Conservation (phyloP, 371 early-diverging fungal species). For the Syncephalastrum contaminatum region DNA sequence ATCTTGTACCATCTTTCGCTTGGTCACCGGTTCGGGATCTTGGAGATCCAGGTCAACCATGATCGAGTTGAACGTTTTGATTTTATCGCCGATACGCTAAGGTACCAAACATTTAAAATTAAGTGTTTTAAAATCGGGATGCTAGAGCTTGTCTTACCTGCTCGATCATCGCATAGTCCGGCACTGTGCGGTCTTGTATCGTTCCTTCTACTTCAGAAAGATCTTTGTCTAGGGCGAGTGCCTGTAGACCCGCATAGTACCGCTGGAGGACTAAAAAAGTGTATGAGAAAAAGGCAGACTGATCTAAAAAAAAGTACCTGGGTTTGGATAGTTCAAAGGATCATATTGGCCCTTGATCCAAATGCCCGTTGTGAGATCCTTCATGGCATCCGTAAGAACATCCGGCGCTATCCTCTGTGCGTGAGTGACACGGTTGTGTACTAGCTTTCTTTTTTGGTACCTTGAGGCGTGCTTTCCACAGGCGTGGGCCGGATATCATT, state of each 20-base stretch:
- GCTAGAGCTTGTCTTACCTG: no score
- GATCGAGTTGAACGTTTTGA: conserved; percentile 5
- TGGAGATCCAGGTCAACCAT: no score
- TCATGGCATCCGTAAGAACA: conserved; percentile 9
- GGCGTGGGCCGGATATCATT: conserved; percentile 63
- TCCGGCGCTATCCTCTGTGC: background rate
- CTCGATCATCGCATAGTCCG: conserved; percentile 17
- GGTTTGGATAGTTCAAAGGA: conserved; percentile 58
- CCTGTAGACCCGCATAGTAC: conserved; percentile 62
- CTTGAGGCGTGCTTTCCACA: conserved; percentile 28
- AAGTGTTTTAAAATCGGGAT: no score
- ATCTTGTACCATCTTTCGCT: no score
- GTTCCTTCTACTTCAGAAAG: conserved; percentile 6
- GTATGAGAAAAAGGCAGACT: background rate
- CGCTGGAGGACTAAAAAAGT: conserved; percentile 49
- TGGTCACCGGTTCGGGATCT: no score
- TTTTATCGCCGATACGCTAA: conserved; percentile 9
- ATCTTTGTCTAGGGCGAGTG: conserved; percentile 50
- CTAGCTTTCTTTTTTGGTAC: conserved; percentile 10
- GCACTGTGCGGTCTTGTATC: conserved; percentile 20
- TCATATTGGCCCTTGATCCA: conserved; percentile 46
- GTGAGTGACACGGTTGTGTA: background rate
- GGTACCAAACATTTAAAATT: background rate
- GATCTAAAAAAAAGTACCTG: conserved; percentile 38
- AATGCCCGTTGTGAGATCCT: conserved; percentile 22